phyloP scores from a whole-genome alignment of 805 yeast genomes.

The Metschnikowia continentalis region DNA sequence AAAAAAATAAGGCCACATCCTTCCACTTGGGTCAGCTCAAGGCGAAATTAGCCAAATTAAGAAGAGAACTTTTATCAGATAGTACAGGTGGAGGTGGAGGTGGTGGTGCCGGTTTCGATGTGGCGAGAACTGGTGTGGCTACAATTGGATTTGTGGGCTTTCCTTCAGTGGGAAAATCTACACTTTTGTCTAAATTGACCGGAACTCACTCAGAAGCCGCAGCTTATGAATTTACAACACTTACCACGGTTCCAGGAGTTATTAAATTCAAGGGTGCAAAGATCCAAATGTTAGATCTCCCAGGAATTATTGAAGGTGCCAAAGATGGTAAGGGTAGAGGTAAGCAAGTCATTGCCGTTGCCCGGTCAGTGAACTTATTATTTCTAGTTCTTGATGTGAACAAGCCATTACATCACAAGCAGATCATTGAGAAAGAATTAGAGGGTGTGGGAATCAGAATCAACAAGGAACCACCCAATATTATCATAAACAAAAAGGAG shows the following conservation, averaged over 20 bases:
- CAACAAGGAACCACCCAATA: slow-evolving; percentile 90
- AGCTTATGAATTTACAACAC: slow-evolving; percentile 94
- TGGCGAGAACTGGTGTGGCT: slow-evolving; percentile 97
- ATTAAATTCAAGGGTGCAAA: slow-evolving; percentile 96
- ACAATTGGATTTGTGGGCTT: slow-evolving; percentile 97
- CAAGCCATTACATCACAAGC: slow-evolving; percentile 92
- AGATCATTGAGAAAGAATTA: slow-evolving; percentile 87
- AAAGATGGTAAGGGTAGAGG: slow-evolving; percentile 91
- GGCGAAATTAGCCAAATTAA: slow-evolving; percentile 91
- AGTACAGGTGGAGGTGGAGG: slow-evolving; percentile 77
- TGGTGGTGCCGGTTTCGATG: slow-evolving; percentile 93
- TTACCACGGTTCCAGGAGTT: slow-evolving; percentile 96
- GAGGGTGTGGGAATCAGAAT: slow-evolving; percentile 97
- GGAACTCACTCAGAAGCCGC: slow-evolving; percentile 98
- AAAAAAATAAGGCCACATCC: slow-evolving; percentile 95
- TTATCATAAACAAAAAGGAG: slow-evolving; percentile 86
- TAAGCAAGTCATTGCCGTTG: slow-evolving; percentile 96
- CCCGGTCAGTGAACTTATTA: slow-evolving; percentile 92
- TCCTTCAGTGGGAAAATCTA: slow-evolving; percentile 92
- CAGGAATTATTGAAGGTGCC: slow-evolving; percentile 89
- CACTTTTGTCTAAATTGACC: slow-evolving; percentile 80
- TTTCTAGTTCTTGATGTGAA: slow-evolving; percentile 94
- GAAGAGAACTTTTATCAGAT: slow-evolving; percentile 78
- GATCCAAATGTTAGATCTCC: slow-evolving; percentile 90
- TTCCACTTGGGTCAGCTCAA: slow-evolving; percentile 96